These are phyloP conservation scores for Cordyceps fumosorosea DNA, from an alignment of 2,329 filamentous ascomycete species.

Conservation along the genomic window DNA sequence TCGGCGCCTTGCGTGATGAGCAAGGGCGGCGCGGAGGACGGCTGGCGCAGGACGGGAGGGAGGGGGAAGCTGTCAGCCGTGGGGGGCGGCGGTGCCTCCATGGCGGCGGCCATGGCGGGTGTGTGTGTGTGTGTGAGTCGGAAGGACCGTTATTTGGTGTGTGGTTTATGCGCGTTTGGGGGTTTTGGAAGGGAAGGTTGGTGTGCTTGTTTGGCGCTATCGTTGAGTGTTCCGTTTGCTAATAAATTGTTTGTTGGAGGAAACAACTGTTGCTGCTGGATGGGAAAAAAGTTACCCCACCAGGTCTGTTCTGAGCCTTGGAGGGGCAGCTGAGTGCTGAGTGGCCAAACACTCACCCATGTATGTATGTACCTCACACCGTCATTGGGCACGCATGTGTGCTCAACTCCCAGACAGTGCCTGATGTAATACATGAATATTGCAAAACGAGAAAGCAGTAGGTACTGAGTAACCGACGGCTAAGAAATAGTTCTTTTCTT, in stretches of 20 bases:
- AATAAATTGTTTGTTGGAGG: neutral
- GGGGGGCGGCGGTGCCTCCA: neutral
- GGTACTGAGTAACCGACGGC: too few relatives aligned
- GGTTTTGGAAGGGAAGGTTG: neutral
- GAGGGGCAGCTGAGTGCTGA: neutral
- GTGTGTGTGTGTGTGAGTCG: neutral
- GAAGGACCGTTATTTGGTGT: neutral
- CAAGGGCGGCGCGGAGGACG: slow-evolving; percentile 50
- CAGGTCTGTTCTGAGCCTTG: neutral
- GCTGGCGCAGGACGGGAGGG: slow-evolving; percentile 58
- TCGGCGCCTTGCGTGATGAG: slow-evolving; percentile 93
- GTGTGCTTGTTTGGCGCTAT: neutral
- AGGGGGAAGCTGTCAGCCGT: slow-evolving; percentile 40
- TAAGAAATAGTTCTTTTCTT: too few relatives aligned
- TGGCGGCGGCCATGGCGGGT: slow-evolving; percentile 2
- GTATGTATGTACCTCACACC: too few relatives aligned
- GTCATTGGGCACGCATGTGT: too few relatives aligned
- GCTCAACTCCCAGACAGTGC: too few relatives aligned
- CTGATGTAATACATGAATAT: too few relatives aligned
- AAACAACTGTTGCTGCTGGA: neutral
- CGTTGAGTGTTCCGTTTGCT: neutral
- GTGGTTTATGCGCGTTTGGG: neutral
- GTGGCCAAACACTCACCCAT: neutral
- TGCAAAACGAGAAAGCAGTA: too few relatives aligned
- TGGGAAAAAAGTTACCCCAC: neutral